Evolutionary conservation across 345 rosid genomes (phyloP).

Genomic region (Isatis tinctoria): DNA sequence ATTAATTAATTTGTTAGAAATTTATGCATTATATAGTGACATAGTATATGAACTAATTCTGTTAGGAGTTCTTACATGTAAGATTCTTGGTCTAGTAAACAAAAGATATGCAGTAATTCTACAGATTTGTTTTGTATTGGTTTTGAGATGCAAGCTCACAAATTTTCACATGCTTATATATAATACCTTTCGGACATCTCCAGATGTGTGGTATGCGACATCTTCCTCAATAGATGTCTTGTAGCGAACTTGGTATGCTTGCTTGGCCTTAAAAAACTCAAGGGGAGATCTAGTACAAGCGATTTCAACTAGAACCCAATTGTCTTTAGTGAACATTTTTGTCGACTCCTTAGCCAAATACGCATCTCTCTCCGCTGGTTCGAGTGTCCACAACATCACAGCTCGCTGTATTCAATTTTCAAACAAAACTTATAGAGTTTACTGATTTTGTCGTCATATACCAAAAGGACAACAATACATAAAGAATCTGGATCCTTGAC

Average conservation of each 20-base stretch:
- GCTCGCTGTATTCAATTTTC: constrained; percentile 36
- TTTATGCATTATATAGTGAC: background rate
- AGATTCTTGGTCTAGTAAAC: background rate
- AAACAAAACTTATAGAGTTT: background rate
- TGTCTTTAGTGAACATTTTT: constrained; percentile 60
- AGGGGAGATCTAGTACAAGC: constrained; percentile 67
- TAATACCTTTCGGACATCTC: constrained; percentile 73
- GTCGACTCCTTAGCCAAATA: constrained; percentile 70
- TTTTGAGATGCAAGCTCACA: background rate
- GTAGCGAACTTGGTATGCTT: constrained; percentile 70
- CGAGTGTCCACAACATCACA: constrained; percentile 66
- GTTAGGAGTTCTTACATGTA: background rate
- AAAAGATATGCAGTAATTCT: too few relatives aligned
- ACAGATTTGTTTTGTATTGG: too few relatives aligned
- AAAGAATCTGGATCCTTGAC: background rate
- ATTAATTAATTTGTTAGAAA: background rate
- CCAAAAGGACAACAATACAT: background rate
- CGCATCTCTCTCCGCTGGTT: constrained; percentile 78
- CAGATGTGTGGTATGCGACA: constrained; percentile 73
- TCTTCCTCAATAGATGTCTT: constrained; percentile 88
- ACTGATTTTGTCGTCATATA: background rate
- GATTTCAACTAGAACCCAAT: constrained; percentile 75
- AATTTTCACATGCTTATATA: background rate
- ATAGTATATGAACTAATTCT: background rate
- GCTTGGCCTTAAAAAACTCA: constrained; percentile 56